Evolutionary conservation across 164 flowering plant species (phyloP), one percentile per base, ranked within the genome.

Genomic region (Chimonanthus praecox): DNA sequence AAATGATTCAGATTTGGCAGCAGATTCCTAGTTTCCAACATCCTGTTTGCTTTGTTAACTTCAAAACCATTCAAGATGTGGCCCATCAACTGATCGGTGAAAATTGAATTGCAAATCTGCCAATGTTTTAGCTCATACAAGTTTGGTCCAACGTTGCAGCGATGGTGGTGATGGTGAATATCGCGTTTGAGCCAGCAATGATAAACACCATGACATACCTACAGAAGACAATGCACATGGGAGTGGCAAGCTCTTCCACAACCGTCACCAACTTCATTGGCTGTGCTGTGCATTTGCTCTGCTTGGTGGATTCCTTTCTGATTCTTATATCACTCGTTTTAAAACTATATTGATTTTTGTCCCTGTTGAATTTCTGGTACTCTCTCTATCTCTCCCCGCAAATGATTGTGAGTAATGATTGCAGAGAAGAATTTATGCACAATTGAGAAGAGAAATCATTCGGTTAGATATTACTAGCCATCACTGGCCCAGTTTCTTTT

Each of bases 261-360:
- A 72, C 73, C 16, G 65, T 75, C 8, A 79, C 81, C 47, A 75
- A 79, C 48, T 79, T 79, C 67, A 58, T 75, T 13, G 81, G 76
- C 48, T 47, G 6, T 64, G 73, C 44, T 79, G 73, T 5, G 66
- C 75, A 2, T 73, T 75, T 5, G 58, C 78, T 49, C 20, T 79
- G 66, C 13, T 79, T 9, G 78, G 78, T 4, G 81, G 76, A 4
- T 75, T 79, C 64, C 71, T 75, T 50, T 75, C 81, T 0, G 81
- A 79, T 46, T 72, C 81, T 16, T 79, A 79, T 64, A 72, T 79
- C 18, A 72, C 73, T 46, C 73, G 78, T 51, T 79, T 79, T 63
- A 75, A 66, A 71, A 68, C 76, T 54, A 62, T 75, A 6, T 48
- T 79, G 47, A 69, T 79, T 15, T 79, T 75, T 18, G 76, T 70